phyloP scores from a whole-genome alignment of 139 green algal species.

The Tetratostichococcus sp. region DNA sequence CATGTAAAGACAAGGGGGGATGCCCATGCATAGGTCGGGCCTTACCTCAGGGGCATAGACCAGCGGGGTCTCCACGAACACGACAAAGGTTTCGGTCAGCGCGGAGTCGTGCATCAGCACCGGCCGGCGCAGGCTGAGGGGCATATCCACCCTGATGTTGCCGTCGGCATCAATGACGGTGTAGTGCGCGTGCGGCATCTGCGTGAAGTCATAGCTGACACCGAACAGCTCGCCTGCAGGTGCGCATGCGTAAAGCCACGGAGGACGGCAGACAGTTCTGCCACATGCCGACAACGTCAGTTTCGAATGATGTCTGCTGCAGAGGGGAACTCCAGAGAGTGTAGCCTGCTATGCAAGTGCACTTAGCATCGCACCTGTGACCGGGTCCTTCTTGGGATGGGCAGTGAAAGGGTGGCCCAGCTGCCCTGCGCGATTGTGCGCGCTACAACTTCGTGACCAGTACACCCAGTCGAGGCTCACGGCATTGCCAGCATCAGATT shows the following conservation, averaged over 20 bases:
- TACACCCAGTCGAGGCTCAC: too few relatives aligned
- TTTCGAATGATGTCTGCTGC: too few relatives aligned
- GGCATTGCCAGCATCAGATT: too few relatives aligned
- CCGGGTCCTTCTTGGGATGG: constrained; percentile 75
- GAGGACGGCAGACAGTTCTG: too few relatives aligned
- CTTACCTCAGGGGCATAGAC: constrained; percentile 51
- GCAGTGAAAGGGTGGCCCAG: constrained; percentile 64
- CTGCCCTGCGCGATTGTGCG: not conserved
- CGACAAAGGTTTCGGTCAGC: constrained; percentile 55
- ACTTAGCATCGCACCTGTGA: too few relatives aligned
- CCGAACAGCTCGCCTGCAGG: constrained; percentile 31
- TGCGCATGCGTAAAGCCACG: too few relatives aligned
- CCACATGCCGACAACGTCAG: too few relatives aligned
- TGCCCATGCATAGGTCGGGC: too few relatives aligned
- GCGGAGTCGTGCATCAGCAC: constrained; percentile 83
- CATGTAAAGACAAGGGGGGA: too few relatives aligned
- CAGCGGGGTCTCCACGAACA: constrained; percentile 73
- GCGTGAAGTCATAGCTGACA: constrained; percentile 45
- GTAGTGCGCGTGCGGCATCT: constrained; percentile 10
- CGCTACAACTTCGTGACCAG: too few relatives aligned
- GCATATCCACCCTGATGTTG: not conserved
- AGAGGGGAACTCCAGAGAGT: too few relatives aligned
- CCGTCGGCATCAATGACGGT: constrained; percentile 8
- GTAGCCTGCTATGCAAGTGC: too few relatives aligned
- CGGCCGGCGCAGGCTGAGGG: constrained; percentile 14